Conservation (phyloP, 2,329 filamentous ascomycete species). For the Arthroderma uncinatum region DNA sequence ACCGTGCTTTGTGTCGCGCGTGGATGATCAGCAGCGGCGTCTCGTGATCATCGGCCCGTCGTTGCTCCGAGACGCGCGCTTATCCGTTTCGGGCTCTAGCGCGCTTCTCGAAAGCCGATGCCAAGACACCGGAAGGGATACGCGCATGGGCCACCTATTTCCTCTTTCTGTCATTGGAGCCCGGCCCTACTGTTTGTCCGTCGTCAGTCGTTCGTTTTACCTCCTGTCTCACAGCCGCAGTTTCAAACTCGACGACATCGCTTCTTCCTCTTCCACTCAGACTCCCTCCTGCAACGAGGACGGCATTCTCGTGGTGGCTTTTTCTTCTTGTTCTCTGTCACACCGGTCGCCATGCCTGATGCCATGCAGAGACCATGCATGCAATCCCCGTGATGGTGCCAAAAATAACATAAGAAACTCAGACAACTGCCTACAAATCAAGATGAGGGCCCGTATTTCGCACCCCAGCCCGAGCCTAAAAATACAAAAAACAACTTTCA, state of each 20-base stretch:
- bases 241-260: background rate
- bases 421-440: background rate
- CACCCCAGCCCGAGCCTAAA: background rate
- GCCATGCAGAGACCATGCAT: background rate
- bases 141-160: background rate
- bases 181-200: background rate
- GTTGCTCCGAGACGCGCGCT: background rate
- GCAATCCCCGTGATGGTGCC: background rate
- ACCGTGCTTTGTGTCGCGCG: background rate
- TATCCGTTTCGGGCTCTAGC: background rate
- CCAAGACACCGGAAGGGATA: background rate
- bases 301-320: background rate
- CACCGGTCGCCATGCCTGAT: background rate
- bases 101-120: conserved; percentile 2
- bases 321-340: background rate
- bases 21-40: background rate
- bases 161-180: background rate
- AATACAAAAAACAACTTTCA: background rate
- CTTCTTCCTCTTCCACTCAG: background rate
- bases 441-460: background rate
- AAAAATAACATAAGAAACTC: background rate
- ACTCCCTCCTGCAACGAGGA: background rate
- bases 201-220: background rate
- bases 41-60: background rate
- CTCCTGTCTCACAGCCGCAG: too few species aligned